Conservation (phyloP, 2,329 filamentous ascomycete genomes). For the Byssochlamys sp. region DNA sequence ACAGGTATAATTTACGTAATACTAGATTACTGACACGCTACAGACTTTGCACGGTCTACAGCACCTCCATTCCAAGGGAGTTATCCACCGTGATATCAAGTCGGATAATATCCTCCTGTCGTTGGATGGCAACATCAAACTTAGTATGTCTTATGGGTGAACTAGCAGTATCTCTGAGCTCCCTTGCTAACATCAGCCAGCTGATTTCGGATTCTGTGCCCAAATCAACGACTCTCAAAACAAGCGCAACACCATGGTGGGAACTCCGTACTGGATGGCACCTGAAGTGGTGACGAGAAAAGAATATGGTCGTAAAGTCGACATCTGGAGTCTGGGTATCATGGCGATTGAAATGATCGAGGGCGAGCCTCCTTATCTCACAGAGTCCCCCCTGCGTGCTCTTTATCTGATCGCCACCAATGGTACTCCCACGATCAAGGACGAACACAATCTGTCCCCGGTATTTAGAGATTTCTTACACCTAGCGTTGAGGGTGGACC, state of each 20-base stretch:
- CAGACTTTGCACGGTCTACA: conserved; percentile 79
- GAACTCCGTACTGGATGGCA: conserved; percentile 99
- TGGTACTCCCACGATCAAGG: conserved; percentile 88
- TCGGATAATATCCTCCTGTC: conserved; percentile 95
- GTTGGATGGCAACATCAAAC: conserved; percentile 89
- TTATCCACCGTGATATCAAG: conserved; percentile 98
- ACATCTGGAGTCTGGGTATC: conserved; percentile 96
- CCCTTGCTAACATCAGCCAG: conserved; percentile 38
- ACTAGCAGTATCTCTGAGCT: conserved; percentile 20
- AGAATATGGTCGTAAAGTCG: conserved; percentile 95
- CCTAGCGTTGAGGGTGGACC: conserved; percentile 90
- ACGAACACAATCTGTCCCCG: conserved; percentile 69
- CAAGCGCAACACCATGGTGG: conserved; percentile 98
- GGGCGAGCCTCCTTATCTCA: conserved; percentile 92
- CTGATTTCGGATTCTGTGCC: conserved; percentile 96
- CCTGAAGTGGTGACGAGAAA: conserved; percentile 95
- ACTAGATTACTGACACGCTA: background rate
- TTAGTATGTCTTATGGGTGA: conserved; percentile 55
- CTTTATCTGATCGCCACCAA: conserved; percentile 95
- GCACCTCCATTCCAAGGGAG: conserved; percentile 91
- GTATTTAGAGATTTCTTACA: conserved; percentile 86
- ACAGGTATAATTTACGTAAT: background rate
- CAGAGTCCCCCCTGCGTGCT: conserved; percentile 83
- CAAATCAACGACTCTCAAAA: conserved; percentile 96
- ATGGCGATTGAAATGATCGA: conserved; percentile 99